Evolutionary conservation across 106 monocot species (phyloP).

Genomic region (Acanthochlamys bracteata): DNA sequence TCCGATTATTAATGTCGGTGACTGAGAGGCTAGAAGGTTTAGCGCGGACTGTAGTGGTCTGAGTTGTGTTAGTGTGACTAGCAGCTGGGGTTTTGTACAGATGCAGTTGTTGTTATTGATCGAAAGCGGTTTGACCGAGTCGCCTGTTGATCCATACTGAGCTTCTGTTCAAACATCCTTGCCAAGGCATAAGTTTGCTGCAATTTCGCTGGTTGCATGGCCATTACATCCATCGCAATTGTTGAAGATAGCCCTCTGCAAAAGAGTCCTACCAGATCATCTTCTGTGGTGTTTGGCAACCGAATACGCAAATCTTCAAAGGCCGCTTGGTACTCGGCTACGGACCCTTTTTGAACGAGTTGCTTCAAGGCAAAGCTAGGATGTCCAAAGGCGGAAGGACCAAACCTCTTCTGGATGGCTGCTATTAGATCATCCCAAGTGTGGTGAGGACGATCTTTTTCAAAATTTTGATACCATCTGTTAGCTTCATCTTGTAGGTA

Average conservation of each 20-base stretch:
- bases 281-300: background rate
- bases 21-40: background rate
- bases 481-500: background rate
- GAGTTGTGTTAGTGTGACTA: background rate
- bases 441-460: background rate
- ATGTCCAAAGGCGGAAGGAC: background rate
- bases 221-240: background rate
- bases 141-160: background rate
- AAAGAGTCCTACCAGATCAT: background rate
- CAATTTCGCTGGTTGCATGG: background rate
- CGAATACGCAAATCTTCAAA: background rate
- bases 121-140: background rate
- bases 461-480: background rate
- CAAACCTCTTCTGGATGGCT: background rate
- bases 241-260: background rate
- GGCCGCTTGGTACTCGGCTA: conserved; percentile 1
- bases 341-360: background rate
- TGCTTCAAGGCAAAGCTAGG: background rate
- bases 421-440: background rate
- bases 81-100: background rate
- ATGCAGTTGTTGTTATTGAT: no score
- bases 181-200: background rate
- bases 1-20: background rate
- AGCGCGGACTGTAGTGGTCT: background rate
- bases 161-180: background rate